A percentile compares a stretch with the other conserved stretches of the same genome.
Evolutionary conservation across 768 basidiomycete species (phyloP).

Genomic region (Macrocybe gigantea): DNA sequence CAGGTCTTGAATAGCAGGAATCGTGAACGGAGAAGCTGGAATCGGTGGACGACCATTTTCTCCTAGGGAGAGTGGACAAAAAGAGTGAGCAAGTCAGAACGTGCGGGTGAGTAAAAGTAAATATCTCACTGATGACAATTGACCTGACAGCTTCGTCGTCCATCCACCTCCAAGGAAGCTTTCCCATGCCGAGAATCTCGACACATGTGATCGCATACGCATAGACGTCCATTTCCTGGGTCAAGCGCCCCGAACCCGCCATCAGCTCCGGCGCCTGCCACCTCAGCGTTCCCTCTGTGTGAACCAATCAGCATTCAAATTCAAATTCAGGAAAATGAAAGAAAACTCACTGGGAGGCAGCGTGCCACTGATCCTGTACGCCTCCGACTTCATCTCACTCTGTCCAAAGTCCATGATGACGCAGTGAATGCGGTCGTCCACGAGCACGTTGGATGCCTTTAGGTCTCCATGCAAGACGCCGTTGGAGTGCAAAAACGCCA

Average conservation of each 20-base stretch:
- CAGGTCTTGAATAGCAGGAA: slow-evolving; percentile 32
- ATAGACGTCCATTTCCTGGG: slow-evolving; percentile 57
- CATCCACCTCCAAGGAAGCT: slow-evolving; percentile 50
- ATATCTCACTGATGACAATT: slow-evolving; percentile 41
- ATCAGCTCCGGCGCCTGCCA: slow-evolving; percentile 74
- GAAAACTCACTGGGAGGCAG: slow-evolving; percentile 38
- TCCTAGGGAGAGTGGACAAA: slow-evolving; percentile 20
- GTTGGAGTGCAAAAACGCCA: slow-evolving; percentile 70
- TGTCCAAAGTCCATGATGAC: slow-evolving; percentile 83
- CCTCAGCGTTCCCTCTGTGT: slow-evolving; percentile 53
- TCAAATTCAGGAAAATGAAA: slow-evolving; percentile 1
- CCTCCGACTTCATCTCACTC: slow-evolving; percentile 73
- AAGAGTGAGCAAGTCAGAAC: neutral
- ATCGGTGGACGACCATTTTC: slow-evolving; percentile 47
- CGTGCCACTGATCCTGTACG: slow-evolving; percentile 51
- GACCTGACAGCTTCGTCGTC: slow-evolving; percentile 45
- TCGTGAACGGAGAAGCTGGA: slow-evolving; percentile 29
- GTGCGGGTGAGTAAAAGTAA: neutral
- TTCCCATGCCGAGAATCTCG: slow-evolving; percentile 58
- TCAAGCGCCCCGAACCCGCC: slow-evolving; percentile 32
- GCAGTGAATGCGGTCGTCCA: slow-evolving; percentile 61
- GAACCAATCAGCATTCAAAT: neutral
- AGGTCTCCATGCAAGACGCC: slow-evolving; percentile 77
- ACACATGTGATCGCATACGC: slow-evolving; percentile 61
- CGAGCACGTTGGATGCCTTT: slow-evolving; percentile 75